Percentiles rank a stretch among this genome's conserved stretches.
phyloP scores from a whole-genome alignment of 257 asterid species.

The Anisodus acutangulus region DNA sequence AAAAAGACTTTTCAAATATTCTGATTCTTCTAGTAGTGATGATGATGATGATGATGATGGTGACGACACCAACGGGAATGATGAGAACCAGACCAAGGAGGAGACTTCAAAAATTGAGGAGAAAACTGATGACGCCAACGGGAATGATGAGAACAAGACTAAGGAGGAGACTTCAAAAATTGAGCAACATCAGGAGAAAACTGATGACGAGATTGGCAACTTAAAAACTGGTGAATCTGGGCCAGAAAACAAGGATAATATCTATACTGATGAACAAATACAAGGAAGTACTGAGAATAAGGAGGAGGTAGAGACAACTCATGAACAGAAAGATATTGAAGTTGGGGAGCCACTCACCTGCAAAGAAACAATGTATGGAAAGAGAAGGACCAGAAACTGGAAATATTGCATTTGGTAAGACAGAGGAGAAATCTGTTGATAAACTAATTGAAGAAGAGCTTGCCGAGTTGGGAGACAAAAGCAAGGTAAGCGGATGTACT shows the following conservation, averaged over 20 bases:
- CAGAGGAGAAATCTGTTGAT: conserved; percentile 71
- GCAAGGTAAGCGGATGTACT: conserved; percentile 60
- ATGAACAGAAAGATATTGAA: conserved; percentile 50
- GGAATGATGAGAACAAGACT: conserved; percentile 40
- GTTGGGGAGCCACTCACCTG: conserved; percentile 62
- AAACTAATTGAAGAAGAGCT: conserved; percentile 84
- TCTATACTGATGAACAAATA: conserved; percentile 42
- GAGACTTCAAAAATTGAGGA: conserved; percentile 21
- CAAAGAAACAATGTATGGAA: conserved; percentile 63
- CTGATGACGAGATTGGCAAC: conserved; percentile 32
- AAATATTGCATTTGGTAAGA: conserved; percentile 39
- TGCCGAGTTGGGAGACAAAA: conserved; percentile 83
- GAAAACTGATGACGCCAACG: conserved; percentile 30
- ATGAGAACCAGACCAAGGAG: conserved; percentile 41
- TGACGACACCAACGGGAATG: conserved; percentile 11
- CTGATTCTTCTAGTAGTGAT: conserved; percentile 67
- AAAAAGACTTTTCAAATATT: conserved; percentile 66
- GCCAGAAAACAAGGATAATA: conserved; percentile 43
- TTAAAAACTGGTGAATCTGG: conserved; percentile 30
- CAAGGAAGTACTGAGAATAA: conserved; percentile 41
- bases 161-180: conserved; percentile 20
- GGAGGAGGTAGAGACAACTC: conserved; percentile 42
- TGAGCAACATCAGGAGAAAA: conserved; percentile 24
- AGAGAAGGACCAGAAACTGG: conserved; percentile 38
- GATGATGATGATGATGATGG: conserved; percentile 42